Base-by-base conservation (phyloP, 1,284 basidiomycete genomes). In the Ganoderma resinaceum region DNA sequence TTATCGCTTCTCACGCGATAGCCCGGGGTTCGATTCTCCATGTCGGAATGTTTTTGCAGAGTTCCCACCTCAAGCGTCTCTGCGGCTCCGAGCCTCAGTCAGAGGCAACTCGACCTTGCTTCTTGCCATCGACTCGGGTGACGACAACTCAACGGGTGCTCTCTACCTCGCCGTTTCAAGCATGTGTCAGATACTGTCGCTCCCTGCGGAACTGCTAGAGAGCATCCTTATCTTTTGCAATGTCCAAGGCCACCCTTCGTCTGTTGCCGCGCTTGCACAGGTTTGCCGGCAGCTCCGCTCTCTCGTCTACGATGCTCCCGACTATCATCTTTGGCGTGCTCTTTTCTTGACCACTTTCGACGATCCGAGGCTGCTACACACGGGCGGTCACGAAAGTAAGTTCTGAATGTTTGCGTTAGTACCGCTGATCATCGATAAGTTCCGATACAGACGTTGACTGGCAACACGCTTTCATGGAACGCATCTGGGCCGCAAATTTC, bases 261-360 rank as follows among this genome's bases (percentile, higher is more conserved):
- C 81, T 0, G 79, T 85, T 42, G 77, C 85, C 5, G 73, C 79
- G 11, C 70, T 87, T 12, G 78, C 84, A 2, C 80, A 81, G 70
- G 85, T 85, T 26, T 86, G 83, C 68, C 78, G 77, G n/a, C 70
- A 73, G 26, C 77, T 86, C 60, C 76, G 77, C 61, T 68, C 73
- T 11, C 77, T 86, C 37, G 76, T 88, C 23, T 85, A 86, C 72
- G 73, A 74, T 8, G 77, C 82, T 0, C 55, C 75, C 0, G 84
- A 87, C 68, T 77, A 79, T 16, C 86, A 87, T 72, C 76, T 89
- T 18, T 88, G 87, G 87, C 78, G 86, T n/a, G 78, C 81, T 49
- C 76, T 87, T 20, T 88, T 85, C 73, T 77, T 87, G 11, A 75
- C 79, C 0, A 77, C 77, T 0, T 88, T 86, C 70, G 86, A 88